Base-by-base conservation (phyloP, 805 yeast species). In the Cyberlindnera meyerae region DNA sequence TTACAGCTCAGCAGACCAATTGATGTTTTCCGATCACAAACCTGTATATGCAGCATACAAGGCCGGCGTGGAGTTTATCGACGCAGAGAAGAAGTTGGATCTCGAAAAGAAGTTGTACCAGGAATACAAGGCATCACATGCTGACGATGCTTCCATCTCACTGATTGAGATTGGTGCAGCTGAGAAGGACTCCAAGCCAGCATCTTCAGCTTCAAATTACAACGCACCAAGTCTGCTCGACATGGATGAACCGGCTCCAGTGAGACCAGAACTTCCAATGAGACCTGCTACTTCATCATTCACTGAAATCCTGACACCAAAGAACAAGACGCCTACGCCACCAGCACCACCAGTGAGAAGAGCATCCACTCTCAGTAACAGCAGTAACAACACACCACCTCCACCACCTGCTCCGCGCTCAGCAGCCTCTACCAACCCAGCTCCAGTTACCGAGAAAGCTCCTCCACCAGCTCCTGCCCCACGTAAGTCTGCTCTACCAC, bases 1-100 rank as follows among this genome's bases (percentile, higher is more conserved):
- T 35, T 93, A 93, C 56, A 73, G 78, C 37, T 74, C 82, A 33
- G 77, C 79, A 1, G 75, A 75, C n/a, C 28, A 38, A 47, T 59
- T 90, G 28, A 55, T 54, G 38, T 70, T 80, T 39, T 86, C 96
- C 37, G 98, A 93, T 55, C 98, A 93, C 57, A 79, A 86, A 42
- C 98, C 98, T 0, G 96, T 93, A 3, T 93, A 72, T 58, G 88
- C 90, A 4, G 77, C 87, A 1, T 88, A 82, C 53, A 63, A 68
- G 24, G 75, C 84, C 11, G 66, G 62, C 14, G 89, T 86, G 14
- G 71, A 75, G 37, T 73, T 84, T 37, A 69, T 89, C 22, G 82
- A 93, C 56, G 82, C 82, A 42, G 67, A 59, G 9, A 61, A 68
- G 25, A 84, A 77, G 56, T 66, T 70, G 34, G 61, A 63, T 28